Percentiles rank a stretch among this genome's conserved stretches.
These are phyloP conservation scores for Peziza echinospora DNA, from an alignment of 495 filamentous ascomycete species.

Conservation along the genomic window DNA sequence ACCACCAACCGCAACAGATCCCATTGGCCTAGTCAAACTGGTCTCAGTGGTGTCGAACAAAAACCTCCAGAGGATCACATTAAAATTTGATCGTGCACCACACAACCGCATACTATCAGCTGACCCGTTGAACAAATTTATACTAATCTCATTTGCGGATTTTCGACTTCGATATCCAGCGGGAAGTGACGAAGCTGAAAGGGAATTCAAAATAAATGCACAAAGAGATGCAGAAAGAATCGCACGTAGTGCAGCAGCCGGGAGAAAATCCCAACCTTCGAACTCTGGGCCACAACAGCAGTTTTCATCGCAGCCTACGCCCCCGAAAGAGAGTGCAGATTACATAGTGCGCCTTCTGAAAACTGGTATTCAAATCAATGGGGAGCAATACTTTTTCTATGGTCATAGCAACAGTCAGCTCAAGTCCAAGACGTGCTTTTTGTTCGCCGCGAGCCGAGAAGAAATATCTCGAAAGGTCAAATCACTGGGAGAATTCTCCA, in stretches of 20 bases:
- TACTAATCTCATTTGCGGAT: conserved; percentile 24
- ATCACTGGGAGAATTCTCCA: conserved; percentile 27
- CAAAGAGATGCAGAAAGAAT: not conserved
- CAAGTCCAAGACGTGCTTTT: conserved; percentile 27
- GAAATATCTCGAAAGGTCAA: conserved; percentile 23
- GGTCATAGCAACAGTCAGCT: conserved; percentile 34
- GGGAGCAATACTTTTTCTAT: conserved; percentile 27
- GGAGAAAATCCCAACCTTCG: not conserved
- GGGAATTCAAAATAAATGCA: not conserved
- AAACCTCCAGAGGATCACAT: too few relatives aligned
- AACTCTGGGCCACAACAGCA: too few relatives aligned
- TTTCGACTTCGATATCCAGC: conserved; percentile 19
- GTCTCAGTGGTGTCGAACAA: too few relatives aligned
- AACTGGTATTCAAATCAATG: conserved; percentile 24
- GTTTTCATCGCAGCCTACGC: conserved; percentile 20
- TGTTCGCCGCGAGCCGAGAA: conserved; percentile 24
- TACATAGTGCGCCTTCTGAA: conserved; percentile 24
- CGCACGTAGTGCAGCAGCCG: conserved; percentile 2
- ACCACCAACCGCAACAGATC: too few relatives aligned
- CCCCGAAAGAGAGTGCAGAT: conserved; percentile 23
- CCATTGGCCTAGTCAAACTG: too few relatives aligned
- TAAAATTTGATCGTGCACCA: too few relatives aligned
- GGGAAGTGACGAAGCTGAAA: too few relatives aligned
- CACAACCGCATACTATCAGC: conserved; percentile 21
- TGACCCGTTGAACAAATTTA: conserved; percentile 17